A percentile compares a stretch with the other conserved stretches of the same genome.
These are phyloP conservation scores for Heterotrichella gracilis DNA, from an alignment of 352 stramenopile genomes.

Conservation along the genomic window DNA sequence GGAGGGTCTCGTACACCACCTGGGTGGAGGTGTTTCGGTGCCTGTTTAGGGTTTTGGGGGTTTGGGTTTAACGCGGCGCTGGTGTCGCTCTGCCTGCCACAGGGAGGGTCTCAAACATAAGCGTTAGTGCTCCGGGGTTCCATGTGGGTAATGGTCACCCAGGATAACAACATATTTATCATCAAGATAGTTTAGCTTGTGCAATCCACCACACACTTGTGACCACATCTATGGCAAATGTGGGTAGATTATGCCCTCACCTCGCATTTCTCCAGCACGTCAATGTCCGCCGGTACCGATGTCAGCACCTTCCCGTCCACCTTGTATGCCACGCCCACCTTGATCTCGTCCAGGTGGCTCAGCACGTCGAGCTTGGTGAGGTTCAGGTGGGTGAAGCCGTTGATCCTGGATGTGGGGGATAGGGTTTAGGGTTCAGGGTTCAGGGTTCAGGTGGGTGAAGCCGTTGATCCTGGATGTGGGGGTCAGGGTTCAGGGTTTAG, in stretches of 20 bases:
- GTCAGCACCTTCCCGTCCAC: constrained; percentile 14
- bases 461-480: constrained; percentile 62
- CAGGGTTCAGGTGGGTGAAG: constrained; percentile 79
- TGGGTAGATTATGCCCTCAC: no score
- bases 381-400: constrained; percentile 79
- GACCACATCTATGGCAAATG: no score
- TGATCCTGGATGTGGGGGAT: no score
- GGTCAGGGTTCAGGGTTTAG: no score
- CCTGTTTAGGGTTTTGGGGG: constrained; percentile 34
- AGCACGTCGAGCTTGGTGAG: constrained; percentile 96
- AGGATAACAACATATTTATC: no score
- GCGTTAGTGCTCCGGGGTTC: no score
- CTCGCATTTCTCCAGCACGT: constrained; percentile 14
- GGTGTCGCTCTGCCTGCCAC: constrained; percentile 48
- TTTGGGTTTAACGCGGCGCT: constrained; percentile 46
- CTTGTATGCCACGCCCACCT: constrained; percentile 16
- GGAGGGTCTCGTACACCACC: constrained; percentile 26
- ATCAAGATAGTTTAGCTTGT: not conserved
- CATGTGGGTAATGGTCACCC: no score
- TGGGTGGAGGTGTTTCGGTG: constrained; percentile 15
- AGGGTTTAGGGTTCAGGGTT: no score
- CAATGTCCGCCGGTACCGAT: not conserved
- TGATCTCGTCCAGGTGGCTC: constrained; percentile 59
- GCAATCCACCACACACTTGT: not conserved
- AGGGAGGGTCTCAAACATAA: no score